These are phyloP conservation scores for Naganishia cerealis DNA, from an alignment of 1,284 basidiomycete species.

Conservation along the genomic window DNA sequence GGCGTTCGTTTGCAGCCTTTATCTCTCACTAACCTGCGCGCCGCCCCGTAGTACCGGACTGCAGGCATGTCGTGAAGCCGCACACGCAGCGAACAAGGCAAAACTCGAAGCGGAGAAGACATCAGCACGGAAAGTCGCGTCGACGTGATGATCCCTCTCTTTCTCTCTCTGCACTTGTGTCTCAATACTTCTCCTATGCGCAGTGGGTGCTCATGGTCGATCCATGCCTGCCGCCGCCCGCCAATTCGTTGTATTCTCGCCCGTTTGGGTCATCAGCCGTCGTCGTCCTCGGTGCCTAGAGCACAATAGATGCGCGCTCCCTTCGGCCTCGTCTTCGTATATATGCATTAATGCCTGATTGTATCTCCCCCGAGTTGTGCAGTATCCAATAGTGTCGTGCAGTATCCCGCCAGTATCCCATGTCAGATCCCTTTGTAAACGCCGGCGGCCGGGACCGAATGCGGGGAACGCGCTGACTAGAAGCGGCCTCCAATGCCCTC, in stretches of 20 bases:
- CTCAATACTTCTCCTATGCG: not conserved
- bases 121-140: constrained; percentile 53
- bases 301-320: constrained; percentile 4
- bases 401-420: no score
- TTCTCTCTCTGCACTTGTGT: not conserved
- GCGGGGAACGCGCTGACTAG: no score
- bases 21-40: no score
- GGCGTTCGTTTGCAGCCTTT: not conserved
- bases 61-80: constrained; percentile 55
- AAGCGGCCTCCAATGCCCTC: not conserved
- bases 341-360: not conserved
- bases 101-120: constrained; percentile 54
- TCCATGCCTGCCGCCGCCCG: not conserved
- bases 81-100: constrained; percentile 56
- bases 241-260: constrained; percentile 3
- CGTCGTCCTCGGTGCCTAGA: not conserved
- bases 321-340: not conserved
- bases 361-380: not conserved
- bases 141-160: constrained; percentile 42
- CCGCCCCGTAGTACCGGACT: constrained; percentile 48
- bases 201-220: not conserved
- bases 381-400: constrained; percentile 23
- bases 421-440: no score
- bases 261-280: not conserved
- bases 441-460: no score